Conservation (phyloP, 1,284 basidiomycete species). For the Sporisorium reilianum region DNA sequence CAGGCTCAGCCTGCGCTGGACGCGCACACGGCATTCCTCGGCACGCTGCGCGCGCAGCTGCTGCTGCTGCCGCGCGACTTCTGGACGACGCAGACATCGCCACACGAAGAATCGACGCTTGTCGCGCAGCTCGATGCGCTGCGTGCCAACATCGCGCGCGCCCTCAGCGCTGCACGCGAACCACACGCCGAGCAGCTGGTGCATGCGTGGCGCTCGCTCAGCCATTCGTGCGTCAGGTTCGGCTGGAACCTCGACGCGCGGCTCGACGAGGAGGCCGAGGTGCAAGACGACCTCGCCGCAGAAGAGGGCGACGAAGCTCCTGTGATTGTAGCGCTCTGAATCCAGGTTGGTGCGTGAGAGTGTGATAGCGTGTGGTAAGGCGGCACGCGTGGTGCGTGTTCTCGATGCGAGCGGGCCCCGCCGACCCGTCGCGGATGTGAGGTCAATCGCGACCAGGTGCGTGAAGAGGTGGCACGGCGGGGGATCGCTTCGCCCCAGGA, state of each 20-base stretch:
- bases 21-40: slow-evolving; percentile 33
- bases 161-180: neutral
- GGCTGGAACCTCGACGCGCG: slow-evolving; percentile 34
- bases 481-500: no score
- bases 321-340: slow-evolving; percentile 38
- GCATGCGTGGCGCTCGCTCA: slow-evolving; percentile 34
- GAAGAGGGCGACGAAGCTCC: slow-evolving; percentile 51
- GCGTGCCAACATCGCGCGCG: slow-evolving; percentile 32
- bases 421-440: no score
- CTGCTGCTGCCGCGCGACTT: slow-evolving; percentile 20
- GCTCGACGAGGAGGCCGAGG: slow-evolving; percentile 47
- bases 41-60: slow-evolving; percentile 17
- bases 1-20: neutral
- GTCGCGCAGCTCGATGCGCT: slow-evolving; percentile 26
- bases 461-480: no score
- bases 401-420: no score
- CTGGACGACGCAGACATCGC: slow-evolving; percentile 27
- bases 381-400: no score
- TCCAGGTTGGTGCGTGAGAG: no score
- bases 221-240: slow-evolving; percentile 19
- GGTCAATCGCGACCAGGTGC: no score
- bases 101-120: slow-evolving; percentile 13
- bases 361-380: no score
- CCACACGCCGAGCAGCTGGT: slow-evolving; percentile 11
- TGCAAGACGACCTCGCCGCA: slow-evolving; percentile 36